Base-by-base conservation (phyloP, 2,329 filamentous ascomycete species). In the Venturia oleaginea region DNA sequence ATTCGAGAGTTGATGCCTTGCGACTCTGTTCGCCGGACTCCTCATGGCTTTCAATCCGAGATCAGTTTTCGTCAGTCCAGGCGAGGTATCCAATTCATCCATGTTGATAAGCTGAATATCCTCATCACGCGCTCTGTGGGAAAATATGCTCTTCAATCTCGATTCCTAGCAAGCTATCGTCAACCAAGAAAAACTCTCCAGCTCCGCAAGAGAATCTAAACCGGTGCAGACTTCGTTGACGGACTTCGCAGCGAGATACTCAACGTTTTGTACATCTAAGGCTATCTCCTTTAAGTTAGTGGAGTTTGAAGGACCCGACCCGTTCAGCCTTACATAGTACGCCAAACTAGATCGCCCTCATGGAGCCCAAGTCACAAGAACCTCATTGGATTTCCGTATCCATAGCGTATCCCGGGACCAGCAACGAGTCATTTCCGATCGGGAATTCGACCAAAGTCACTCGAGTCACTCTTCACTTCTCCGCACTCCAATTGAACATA, bases 291-390 rank as follows among this genome's bases (percentile, higher is more conserved):
- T 57, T 8, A 15, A 32, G 51, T 34, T 57, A 57, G 51, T 34
- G 51, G 51, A 27, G 30, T 27, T 57, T 34, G 51, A 19, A 15
- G n/a, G n/a, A n/a, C n/a, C n/a, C n/a, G 24, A 57, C 51, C 51
- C 51, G 51, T 34, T 57, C 30, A 57, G 51, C 51, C 51, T 57
- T n/a, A 30, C n/a, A n/a, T n/a, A n/a, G n/a, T n/a, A n/a, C 51
- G 51, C 51, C 51, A 34, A n/a, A 34, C 30, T 57, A 30, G 30
- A 34, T 57, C 51, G 51, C 30, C 51, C 34, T 57, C 27, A 57
- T 34, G 51, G 51, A 57, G 51, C 51, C 51, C 27, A 57, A 34
- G 51, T 57, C 15, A 1, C 10, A 4, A 13, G 27, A 32, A 55
- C 4, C 11, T 32, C 27, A 55, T 17, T 17, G 4, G 30, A 30